Base-by-base conservation (phyloP, 768 basidiomycete genomes). In the Suillus discolor region DNA sequence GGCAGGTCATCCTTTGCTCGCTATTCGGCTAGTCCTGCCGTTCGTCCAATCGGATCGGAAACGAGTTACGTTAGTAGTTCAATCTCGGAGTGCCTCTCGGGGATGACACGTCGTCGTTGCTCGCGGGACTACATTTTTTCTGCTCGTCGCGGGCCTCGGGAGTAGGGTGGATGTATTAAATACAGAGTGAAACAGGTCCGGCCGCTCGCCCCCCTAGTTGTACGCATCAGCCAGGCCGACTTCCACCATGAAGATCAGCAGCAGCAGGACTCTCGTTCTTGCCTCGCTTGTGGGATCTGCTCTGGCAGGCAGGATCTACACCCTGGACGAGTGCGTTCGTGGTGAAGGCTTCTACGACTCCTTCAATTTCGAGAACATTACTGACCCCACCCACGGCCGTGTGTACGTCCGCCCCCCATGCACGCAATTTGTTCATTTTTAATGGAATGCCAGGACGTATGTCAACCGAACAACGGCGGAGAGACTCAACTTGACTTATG, bases 331-430 rank as follows among this genome's bases (percentile, higher is more conserved):
- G 67, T 85, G 80, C 64, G 77, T 81, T 70, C 72, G 77, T 16
- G 88, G 89, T 41, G 62, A 71, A 47, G 77, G 72, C 23, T 89
- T 91, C 69, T 79, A 84, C 65, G 74, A 76, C 42, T 72, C 79
- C 6, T 90, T 90, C 70, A 67, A 71, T 5, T 82, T 81, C 69
- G 70, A 86, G 69, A 78, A 79, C 23, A 82, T 85, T 47, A 18
- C 83, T 1, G 89, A 90, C 70, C 89, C 89, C 5, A 90, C 89
- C 8, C 80, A 88, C 67, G 89, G 89, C 36, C 80, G 88, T 62
- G 89, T 91, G 89, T 89, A 74, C 70, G 85, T 71, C 20, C 54
- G 53, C 36, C 53, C n/a, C 9, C 6, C 23, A 7, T 39, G 65
- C 5, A 62, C 39, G 16, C 25, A 31, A n/a, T 53, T 41, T 15